These are phyloP conservation scores for Ceratobasidium sp. DNA, from an alignment of 1,284 basidiomycete species.

Conservation along the genomic window DNA sequence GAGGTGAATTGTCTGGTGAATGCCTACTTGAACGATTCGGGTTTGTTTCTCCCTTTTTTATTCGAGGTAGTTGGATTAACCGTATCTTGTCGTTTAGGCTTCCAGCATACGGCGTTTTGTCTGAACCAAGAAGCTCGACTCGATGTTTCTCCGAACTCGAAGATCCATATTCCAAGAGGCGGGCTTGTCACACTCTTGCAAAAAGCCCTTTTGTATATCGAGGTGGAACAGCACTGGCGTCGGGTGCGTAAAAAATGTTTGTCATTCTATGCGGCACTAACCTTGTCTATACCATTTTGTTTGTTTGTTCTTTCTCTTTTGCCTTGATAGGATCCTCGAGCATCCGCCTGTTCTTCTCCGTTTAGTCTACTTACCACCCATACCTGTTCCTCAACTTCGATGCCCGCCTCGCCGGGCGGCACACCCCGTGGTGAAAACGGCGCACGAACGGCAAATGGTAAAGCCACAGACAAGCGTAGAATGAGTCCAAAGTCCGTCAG, in stretches of 20 bases:
- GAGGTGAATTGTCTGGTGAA: slow-evolving; percentile 87
- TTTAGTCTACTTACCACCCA: slow-evolving; percentile 43
- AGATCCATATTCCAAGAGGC: slow-evolving; percentile 74
- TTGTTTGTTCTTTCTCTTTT: slow-evolving; percentile 10
- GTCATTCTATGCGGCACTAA: slow-evolving; percentile 36
- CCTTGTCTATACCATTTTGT: background rate
- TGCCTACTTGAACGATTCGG: slow-evolving; percentile 82
- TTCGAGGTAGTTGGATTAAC: slow-evolving; percentile 39
- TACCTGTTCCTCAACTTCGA: slow-evolving; percentile 36
- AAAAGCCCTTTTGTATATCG: slow-evolving; percentile 83
- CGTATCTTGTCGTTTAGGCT: slow-evolving; percentile 60
- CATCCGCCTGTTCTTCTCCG: slow-evolving; percentile 40
- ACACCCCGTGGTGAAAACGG: slow-evolving; percentile 22
- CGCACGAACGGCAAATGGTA: slow-evolving; percentile 10
- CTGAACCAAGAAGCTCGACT: slow-evolving; percentile 75
- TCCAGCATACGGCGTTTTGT: slow-evolving; percentile 80
- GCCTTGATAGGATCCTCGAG: slow-evolving; percentile 28
- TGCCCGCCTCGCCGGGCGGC: slow-evolving; percentile 28
- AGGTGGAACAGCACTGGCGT: slow-evolving; percentile 81
- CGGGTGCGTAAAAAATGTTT: slow-evolving; percentile 32
- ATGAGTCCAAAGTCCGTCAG: slow-evolving; percentile 41
- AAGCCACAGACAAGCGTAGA: slow-evolving; percentile 40
- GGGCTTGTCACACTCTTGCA: slow-evolving; percentile 81
- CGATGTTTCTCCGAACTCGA: slow-evolving; percentile 66
- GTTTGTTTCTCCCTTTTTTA: slow-evolving; percentile 54